phyloP scores from a whole-genome alignment of 2,329 filamentous ascomycete species.

The Berkeleyomyces rouxiae region DNA sequence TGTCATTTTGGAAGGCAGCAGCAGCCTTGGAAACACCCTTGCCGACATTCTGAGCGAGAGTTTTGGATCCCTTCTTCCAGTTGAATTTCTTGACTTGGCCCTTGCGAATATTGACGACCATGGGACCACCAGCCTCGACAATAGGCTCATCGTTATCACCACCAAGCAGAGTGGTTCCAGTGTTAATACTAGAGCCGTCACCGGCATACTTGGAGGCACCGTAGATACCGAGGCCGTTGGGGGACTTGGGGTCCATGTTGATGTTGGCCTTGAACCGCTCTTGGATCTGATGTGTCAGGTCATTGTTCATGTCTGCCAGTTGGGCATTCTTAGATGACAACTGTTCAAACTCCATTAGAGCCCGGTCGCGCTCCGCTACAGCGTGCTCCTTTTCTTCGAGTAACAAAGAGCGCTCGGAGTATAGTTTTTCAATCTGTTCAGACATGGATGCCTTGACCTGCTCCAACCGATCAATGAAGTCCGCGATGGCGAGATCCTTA shows the following conservation, averaged over 20 bases:
- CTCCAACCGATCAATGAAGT: conserved; percentile 63
- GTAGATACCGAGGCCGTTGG: conserved; percentile 42
- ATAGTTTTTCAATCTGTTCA: conserved; percentile 40
- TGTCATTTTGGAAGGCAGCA: conserved; percentile 47
- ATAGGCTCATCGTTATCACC: conserved; percentile 50
- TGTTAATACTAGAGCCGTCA: conserved; percentile 36
- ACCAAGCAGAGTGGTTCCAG: conserved; percentile 36
- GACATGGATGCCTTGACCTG: conserved; percentile 43
- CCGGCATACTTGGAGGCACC: conserved; percentile 31
- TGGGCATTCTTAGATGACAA: conserved; percentile 88
- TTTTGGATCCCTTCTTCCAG: conserved; percentile 94
- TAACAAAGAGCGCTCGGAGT: conserved; percentile 60
- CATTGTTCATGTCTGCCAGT: conserved; percentile 86
- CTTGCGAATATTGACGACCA: conserved; percentile 88
- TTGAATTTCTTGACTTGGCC: conserved; percentile 93
- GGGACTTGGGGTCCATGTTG: conserved; percentile 27
- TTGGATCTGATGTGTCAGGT: conserved; percentile 86
- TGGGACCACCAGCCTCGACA: conserved; percentile 61
- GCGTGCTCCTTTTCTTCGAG: conserved; percentile 73
- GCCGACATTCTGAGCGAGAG: conserved; percentile 80
- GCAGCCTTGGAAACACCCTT: conserved; percentile 92
- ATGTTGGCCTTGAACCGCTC: conserved; percentile 75
- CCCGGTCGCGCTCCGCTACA: conserved; percentile 75
- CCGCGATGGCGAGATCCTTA: conserved; percentile 80
- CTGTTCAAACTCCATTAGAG: conserved; percentile 88